Evolutionary conservation across 345 rosid genomes (phyloP), one percentile per base, ranked within the genome.

Genomic region (Balakata baccata): DNA sequence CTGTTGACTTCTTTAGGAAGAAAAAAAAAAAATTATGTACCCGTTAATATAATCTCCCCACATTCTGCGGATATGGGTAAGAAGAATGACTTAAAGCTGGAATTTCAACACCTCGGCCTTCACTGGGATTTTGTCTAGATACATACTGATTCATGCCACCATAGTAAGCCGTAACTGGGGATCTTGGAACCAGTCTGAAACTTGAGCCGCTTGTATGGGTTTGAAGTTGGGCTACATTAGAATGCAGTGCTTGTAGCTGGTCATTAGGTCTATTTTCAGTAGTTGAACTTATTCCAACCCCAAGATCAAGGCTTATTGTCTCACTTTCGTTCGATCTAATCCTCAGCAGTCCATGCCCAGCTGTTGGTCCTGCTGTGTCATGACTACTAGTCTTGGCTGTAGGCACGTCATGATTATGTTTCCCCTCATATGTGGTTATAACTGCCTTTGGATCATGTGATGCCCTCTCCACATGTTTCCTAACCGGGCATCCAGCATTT

Each of bases 401-500:
- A 41, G 99, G 99, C 45, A 93, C 98, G 70, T 91, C 97, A 51
- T 95, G 99, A 73, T 89, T 90, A 86, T 96, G 99, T 74, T 93
- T 96, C 60, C 99, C 99, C 81, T 96, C 99, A 43, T 96, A 96
- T 66, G 99, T 91, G 76, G 99, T 96, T 75, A 96, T 93, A 49
- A 96, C 98, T 29, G 99, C 99, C 82, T 96, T 96, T 6, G 89
- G 97, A 78, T 95, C 99, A 76, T 96, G 98, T 22, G 98, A 93
- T 79, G 99, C 99, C 79, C 99, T 89, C 87, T 95, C 99, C 79
- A 95, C 97, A 16, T 92, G 99, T 83, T 95, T 95, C 81, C 99
- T 87, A 71, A 92, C 99, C 29, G 97, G 92, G 72, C 99, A 95
- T 73, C 94, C 92, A 20, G 85, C 87, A 82, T 91, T 85, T 66